phyloP scores from a whole-genome alignment of 2,329 filamentous ascomycete species.

The Nemania sp. region DNA sequence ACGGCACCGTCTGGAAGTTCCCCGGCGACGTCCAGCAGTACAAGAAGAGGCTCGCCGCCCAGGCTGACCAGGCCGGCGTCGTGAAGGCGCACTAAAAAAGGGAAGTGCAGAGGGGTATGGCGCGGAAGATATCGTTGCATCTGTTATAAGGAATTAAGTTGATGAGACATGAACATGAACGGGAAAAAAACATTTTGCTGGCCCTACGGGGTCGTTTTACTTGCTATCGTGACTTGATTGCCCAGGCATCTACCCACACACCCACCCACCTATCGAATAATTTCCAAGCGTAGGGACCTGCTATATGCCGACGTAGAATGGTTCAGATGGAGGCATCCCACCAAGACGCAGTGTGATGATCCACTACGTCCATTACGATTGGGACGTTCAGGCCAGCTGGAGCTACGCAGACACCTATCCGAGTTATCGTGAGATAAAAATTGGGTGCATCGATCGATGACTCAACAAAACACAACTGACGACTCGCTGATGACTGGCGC shows the following conservation, averaged over 20 bases:
- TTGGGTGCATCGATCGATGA: background rate
- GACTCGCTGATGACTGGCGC: background rate
- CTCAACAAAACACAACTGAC: constrained; percentile 9
- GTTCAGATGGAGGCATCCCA: constrained; percentile 2
- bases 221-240: constrained; percentile 1
- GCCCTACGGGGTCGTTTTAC: background rate
- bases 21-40: constrained; percentile 93
- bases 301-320: background rate
- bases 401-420: no score
- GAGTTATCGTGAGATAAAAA: background rate
- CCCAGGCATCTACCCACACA: background rate
- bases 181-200: background rate
- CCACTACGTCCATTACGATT: constrained; percentile 16
- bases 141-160: background rate
- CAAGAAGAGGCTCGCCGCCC: constrained; percentile 92
- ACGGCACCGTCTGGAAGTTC: constrained; percentile 94
- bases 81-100: constrained; percentile 64
- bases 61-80: constrained; percentile 86
- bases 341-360: background rate
- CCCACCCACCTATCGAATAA: background rate
- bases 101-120: no score
- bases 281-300: background rate
- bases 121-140: background rate
- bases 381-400: background rate
- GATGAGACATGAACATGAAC: constrained; percentile 4